Base-by-base conservation (phyloP, 352 stramenopile species). In the Phytophthora sansomeana region DNA sequence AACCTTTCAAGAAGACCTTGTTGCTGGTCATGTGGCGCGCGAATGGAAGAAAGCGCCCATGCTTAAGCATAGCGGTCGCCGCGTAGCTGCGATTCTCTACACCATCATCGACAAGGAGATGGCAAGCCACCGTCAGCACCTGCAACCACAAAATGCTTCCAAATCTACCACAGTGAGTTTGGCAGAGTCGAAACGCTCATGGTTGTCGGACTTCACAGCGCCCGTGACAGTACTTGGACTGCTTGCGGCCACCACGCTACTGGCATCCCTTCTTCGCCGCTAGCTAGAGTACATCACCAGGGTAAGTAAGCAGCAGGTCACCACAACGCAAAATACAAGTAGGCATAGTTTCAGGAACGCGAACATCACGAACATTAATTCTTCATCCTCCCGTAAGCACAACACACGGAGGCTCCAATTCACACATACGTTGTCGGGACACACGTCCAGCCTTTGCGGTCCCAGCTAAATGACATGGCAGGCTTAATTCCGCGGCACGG, bases 41-140 rank as follows among this genome's bases (percentile, higher is more conserved):
- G 85, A 96, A 51, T 96, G 87, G 87, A 80, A 94, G 48, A 96
- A 96, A 53, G 67, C 83, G 28, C 79, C 75, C 4, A 96, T 96
- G 87, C 90, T 96, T 69, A 93, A 93, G 54, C 87, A 96, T 69
- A 88, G 80, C 50, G 87, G 85, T 16, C 78, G 83, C 53, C 85
- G 87, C 47, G 84, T 96, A 21, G 75, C 84, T 29, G 79, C 76
- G 6, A 96, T 96, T 74, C 78, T 96, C 48, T 96, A 96, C 48
- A 84, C 80, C 24, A 92, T 96, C 64, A 96, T 96, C 32, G 87
- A 94, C 58, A 81, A 92, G 52, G 87, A 96, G 63, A 81, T 96
- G 53, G 81, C 85, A 42, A 62, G 62, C 14, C 69, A 79, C 24
- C 67, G 72, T 50, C 65, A 78, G 39, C 55, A 74, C 14, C 43